Conservation (phyloP, 2,329 filamentous ascomycete genomes). For the Pseudogymnoascus sp. region DNA sequence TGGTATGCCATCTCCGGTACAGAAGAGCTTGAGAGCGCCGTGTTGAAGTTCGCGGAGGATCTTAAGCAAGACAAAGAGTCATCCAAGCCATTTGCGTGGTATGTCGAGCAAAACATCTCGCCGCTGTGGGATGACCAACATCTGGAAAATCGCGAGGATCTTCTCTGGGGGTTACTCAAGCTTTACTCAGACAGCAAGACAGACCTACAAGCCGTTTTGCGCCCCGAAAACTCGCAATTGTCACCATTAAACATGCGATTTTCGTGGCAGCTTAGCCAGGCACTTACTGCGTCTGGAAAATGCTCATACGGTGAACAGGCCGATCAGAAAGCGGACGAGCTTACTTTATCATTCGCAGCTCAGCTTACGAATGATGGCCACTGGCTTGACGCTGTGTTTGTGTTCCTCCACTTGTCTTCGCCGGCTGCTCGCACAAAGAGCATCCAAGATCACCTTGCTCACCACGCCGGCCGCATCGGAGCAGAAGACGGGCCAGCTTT, state of each 20-base stretch:
- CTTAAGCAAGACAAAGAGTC: constrained; percentile 62
- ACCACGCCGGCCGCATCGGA: constrained; percentile 62
- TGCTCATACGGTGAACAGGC: constrained; percentile 48
- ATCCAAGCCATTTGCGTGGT: constrained; percentile 65
- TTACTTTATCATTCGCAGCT: constrained; percentile 58
- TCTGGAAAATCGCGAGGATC: constrained; percentile 58
- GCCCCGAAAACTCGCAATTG: constrained; percentile 69
- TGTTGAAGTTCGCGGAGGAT: constrained; percentile 67
- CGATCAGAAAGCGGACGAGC: constrained; percentile 54
- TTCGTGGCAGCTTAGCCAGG: constrained; percentile 76
- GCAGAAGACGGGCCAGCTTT: constrained; percentile 50
- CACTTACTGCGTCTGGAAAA: constrained; percentile 45
- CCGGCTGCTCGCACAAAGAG: constrained; percentile 54
- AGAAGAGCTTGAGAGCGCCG: constrained; percentile 64
- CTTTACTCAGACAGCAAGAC: constrained; percentile 57
- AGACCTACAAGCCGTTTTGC: constrained; percentile 62
- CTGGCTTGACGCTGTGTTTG: constrained; percentile 67
- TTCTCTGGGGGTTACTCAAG: constrained; percentile 81
- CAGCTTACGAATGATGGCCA: constrained; percentile 57
- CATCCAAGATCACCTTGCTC: constrained; percentile 66
- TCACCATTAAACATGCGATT: constrained; percentile 69
- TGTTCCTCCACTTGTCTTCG: constrained; percentile 67
- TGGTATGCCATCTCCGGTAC: constrained; percentile 73
- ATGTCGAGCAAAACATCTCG: constrained; percentile 51
- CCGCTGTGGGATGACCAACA: constrained; percentile 55